Conservation (phyloP, 140 eudicot species). For the Bidens hawaiensis region DNA sequence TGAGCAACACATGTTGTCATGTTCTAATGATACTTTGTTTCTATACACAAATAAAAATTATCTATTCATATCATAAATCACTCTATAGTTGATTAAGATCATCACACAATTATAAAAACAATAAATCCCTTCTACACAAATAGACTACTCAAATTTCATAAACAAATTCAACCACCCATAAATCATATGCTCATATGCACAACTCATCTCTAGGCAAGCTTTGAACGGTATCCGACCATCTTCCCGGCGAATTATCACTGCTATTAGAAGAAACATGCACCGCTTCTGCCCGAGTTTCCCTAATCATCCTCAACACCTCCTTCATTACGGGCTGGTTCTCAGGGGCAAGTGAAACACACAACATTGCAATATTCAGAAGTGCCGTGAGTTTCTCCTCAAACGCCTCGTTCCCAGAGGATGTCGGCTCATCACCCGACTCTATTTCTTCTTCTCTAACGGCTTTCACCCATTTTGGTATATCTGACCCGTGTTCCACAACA, state of each 20-base stretch:
- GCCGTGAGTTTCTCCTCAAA: conserved; percentile 79
- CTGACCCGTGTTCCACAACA: conserved; percentile 71
- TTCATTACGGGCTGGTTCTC: conserved; percentile 68
- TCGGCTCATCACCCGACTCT: conserved; percentile 66
- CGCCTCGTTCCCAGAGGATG: conserved; percentile 66
- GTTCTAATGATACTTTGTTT: background rate
- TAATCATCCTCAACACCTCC: conserved; percentile 84
- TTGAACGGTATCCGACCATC: conserved; percentile 97
- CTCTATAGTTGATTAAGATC: conserved; percentile 1
- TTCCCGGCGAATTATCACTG: conserved; percentile 96
- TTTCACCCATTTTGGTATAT: conserved; percentile 74
- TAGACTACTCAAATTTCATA: conserved; percentile 6
- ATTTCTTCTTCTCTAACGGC: conserved; percentile 84
- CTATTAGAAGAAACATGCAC: conserved; percentile 97
- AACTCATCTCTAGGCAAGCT: conserved; percentile 88
- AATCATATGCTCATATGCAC: conserved; percentile 79
- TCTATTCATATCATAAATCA: background rate
- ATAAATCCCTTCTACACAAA: conserved; percentile 23
- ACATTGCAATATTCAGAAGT: conserved; percentile 69
- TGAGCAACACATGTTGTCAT: too few relatives aligned
- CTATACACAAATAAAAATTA: background rate
- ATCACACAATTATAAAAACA: conserved; percentile 19
- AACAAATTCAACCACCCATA: background rate
- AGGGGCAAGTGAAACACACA: conserved; percentile 56
- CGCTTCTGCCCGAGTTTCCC: conserved; percentile 64